These are phyloP conservation scores for Schizophyllum amplum DNA, from an alignment of 1,284 basidiomycete species.

Conservation along the genomic window DNA sequence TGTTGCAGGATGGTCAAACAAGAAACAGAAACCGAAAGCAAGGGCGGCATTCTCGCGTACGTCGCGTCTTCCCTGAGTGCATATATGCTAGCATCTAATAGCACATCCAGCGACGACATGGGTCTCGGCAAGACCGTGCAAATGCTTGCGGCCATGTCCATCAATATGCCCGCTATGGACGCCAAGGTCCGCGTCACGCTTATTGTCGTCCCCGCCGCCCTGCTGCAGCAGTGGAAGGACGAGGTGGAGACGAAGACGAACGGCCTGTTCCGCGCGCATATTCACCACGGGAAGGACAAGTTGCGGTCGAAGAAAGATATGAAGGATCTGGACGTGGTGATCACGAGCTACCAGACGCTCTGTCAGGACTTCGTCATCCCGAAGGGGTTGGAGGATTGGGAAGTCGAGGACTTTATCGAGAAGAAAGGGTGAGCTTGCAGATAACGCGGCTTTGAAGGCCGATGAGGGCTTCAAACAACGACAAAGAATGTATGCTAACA, in stretches of 20 bases:
- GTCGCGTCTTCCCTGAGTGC: no score
- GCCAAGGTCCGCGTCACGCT: conserved; percentile 46
- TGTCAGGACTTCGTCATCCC: conserved; percentile 46
- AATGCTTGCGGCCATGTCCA: conserved; percentile 66
- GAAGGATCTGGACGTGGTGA: conserved; percentile 51
- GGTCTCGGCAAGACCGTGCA: conserved; percentile 61
- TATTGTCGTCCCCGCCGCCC: conserved; percentile 61
- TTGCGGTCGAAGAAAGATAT: conserved; percentile 39
- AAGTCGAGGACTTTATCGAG: conserved; percentile 39
- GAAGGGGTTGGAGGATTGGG: conserved; percentile 31
- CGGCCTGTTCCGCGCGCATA: conserved; percentile 50
- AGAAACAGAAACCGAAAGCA: conserved; percentile 35
- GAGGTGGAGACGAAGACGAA: conserved; percentile 59
- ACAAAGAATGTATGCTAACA: conserved; percentile 4
- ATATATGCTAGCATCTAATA: background rate
- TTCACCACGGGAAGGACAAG: conserved; percentile 63
- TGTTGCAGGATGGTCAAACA: conserved; percentile 51
- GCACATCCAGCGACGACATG: conserved; percentile 74
- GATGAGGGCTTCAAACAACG: no score
- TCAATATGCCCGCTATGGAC: conserved; percentile 41
- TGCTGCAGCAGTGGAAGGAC: conserved; percentile 65
- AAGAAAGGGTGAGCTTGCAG: conserved; percentile 40
- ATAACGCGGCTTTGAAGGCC: no score
- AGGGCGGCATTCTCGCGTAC: conserved; percentile 71
- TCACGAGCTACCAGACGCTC: conserved; percentile 64